Conservation (phyloP, 768 basidiomycete species). For the Termitomyces sp. region DNA sequence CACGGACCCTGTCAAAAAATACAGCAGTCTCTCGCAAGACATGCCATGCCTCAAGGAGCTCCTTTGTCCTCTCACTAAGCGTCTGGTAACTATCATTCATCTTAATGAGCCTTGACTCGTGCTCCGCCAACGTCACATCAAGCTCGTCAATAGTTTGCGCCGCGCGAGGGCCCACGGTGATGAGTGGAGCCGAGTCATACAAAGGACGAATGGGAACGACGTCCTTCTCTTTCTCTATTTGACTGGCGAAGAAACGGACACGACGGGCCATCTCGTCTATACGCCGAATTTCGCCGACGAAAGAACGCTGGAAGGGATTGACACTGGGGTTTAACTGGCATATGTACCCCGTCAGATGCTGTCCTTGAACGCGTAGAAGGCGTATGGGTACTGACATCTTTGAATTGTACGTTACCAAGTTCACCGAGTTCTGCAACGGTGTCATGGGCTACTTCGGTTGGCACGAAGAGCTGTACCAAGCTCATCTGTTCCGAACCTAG, state of each 20-base stretch:
- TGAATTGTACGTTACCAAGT: constrained; percentile 94
- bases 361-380: background rate
- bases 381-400: constrained; percentile 60
- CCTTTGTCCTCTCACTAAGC: constrained; percentile 79
- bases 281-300: constrained; percentile 92
- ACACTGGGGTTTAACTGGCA: constrained; percentile 86
- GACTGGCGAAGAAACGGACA: constrained; percentile 82
- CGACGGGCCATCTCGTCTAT: constrained; percentile 96
- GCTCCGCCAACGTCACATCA: constrained; percentile 81
- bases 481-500: constrained; percentile 97
- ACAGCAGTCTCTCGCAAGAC: constrained; percentile 94
- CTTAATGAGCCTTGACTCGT: constrained; percentile 77
- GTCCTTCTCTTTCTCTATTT: constrained; percentile 86
- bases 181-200: constrained; percentile 81
- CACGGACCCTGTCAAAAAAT: constrained; percentile 83
- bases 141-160: constrained; percentile 94
- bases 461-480: constrained; percentile 94
- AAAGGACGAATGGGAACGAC: constrained; percentile 81
- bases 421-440: constrained; percentile 95
- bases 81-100: constrained; percentile 96
- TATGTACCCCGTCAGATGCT: constrained; percentile 8
- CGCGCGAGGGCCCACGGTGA: constrained; percentile 88
- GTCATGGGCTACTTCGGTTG: constrained; percentile 96
- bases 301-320: constrained; percentile 98
- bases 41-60: constrained; percentile 90